phyloP scores from a whole-genome alignment of 1,284 basidiomycete species.

The Rhodotorula sp. region DNA sequence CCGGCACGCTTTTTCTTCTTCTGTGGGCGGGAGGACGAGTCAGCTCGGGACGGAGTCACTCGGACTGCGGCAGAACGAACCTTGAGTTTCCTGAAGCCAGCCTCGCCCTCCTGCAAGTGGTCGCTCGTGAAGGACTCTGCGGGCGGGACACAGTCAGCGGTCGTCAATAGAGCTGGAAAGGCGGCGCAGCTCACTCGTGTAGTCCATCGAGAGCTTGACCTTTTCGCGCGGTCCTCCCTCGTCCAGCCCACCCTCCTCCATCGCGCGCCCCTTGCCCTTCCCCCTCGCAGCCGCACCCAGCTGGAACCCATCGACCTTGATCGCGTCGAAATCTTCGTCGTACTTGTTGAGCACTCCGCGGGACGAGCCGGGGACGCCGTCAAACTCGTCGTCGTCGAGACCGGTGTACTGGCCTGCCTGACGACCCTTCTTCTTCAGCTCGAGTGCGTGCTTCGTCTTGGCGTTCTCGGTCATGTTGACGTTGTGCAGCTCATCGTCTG shows the following conservation, averaged over 20 bases:
- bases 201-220: slow-evolving; percentile 77
- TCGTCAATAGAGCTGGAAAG: not conserved
- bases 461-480: slow-evolving; percentile 86
- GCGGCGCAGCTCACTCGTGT: slow-evolving; percentile 68
- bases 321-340: slow-evolving; percentile 77
- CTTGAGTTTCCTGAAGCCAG: slow-evolving; percentile 92
- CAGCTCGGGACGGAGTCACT: too few species aligned
- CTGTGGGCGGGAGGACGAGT: slow-evolving; percentile 51
- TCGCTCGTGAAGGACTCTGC: slow-evolving; percentile 86
- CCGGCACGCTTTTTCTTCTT: slow-evolving; percentile 86
- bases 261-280: slow-evolving; percentile 50
- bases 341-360: slow-evolving; percentile 88
- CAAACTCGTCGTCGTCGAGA: slow-evolving; percentile 68
- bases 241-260: slow-evolving; percentile 58
- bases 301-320: slow-evolving; percentile 39
- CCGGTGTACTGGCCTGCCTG: slow-evolving; percentile 72
- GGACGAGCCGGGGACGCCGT: slow-evolving; percentile 51
- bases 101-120: slow-evolving; percentile 85
- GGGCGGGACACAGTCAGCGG: not conserved
- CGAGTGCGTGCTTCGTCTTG: slow-evolving; percentile 70
- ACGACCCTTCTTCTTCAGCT: slow-evolving; percentile 81
- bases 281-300: slow-evolving; percentile 34
- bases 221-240: slow-evolving; percentile 71
- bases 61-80: slow-evolving; percentile 50
- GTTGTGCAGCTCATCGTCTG: slow-evolving; percentile 97